Conservation (phyloP, 2,329 filamentous ascomycete genomes). For the Diaporthe sp. region DNA sequence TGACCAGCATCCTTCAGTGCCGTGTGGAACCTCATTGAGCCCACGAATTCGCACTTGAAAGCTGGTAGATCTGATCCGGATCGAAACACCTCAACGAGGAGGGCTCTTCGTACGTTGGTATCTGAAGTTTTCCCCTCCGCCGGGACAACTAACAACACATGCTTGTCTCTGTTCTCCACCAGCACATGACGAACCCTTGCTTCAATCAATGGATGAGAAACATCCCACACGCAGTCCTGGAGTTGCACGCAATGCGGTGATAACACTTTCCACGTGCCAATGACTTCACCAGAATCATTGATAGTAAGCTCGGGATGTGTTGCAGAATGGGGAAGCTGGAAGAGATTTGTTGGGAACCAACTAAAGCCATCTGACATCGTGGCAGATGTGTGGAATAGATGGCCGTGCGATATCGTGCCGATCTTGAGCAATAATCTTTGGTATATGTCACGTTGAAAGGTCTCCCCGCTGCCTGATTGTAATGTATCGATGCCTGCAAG, state of each 20-base stretch:
- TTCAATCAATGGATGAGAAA: neutral
- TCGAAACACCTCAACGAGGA: neutral
- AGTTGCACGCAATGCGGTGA: neutral
- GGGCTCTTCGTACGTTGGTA: neutral
- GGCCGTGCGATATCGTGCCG: constrained; percentile 12
- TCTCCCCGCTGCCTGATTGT: neutral
- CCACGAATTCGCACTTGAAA: constrained; percentile 12
- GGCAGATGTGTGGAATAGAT: constrained; percentile 25
- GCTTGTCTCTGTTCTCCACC: neutral
- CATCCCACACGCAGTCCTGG: neutral
- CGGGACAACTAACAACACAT: neutral
- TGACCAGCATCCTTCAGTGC: neutral
- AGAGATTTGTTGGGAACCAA: constrained; percentile 21
- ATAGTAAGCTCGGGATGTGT: neutral
- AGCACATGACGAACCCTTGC: constrained; percentile 1
- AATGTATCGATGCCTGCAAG: constrained; percentile 41
- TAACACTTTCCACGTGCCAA: constrained; percentile 2
- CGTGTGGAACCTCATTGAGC: neutral
- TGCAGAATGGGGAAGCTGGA: constrained; percentile 4
- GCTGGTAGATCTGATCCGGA: neutral
- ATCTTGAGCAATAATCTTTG: constrained; percentile 4
- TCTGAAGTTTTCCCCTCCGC: neutral
- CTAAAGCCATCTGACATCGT: constrained; percentile 22
- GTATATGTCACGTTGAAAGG: constrained; percentile 15
- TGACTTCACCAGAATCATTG: neutral